Evolutionary conservation across 305 asterid species (phyloP).

Genomic region (Fraxinus latifolia): DNA sequence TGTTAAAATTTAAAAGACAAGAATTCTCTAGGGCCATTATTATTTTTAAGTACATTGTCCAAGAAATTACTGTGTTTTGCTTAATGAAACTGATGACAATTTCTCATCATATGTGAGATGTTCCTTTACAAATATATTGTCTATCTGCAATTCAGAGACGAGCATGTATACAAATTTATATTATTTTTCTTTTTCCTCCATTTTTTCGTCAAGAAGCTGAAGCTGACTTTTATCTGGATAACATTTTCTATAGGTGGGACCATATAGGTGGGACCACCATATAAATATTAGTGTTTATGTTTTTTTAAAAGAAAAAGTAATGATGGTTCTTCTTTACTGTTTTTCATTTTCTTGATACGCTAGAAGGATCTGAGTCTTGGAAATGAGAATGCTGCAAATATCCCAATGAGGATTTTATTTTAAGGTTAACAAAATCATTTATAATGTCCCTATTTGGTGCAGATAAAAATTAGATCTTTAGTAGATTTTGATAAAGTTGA

Average conservation of each 20-base stretch:
- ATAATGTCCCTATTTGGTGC: too few relatives aligned
- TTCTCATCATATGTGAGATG: background rate
- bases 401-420: background rate
- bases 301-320: background rate
- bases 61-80: background rate
- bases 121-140: background rate
- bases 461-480: too few relatives aligned
- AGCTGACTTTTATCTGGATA: background rate
- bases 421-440: background rate
- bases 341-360: background rate
- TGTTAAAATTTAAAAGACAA: background rate
- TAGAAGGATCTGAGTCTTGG: background rate
- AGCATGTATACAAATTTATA: background rate
- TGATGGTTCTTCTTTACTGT: background rate
- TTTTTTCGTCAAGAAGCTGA: background rate
- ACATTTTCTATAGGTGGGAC: background rate
- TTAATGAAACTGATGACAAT: background rate
- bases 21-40: background rate
- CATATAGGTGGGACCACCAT: background rate
- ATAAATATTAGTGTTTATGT: background rate
- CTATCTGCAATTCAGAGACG: background rate
- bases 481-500: too few relatives aligned
- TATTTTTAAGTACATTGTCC: background rate
- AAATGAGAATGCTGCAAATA: background rate
- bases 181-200: background rate